These are phyloP conservation scores for Sanghuangporus sanghuang DNA, from an alignment of 1,284 basidiomycete genomes.

Conservation along the genomic window DNA sequence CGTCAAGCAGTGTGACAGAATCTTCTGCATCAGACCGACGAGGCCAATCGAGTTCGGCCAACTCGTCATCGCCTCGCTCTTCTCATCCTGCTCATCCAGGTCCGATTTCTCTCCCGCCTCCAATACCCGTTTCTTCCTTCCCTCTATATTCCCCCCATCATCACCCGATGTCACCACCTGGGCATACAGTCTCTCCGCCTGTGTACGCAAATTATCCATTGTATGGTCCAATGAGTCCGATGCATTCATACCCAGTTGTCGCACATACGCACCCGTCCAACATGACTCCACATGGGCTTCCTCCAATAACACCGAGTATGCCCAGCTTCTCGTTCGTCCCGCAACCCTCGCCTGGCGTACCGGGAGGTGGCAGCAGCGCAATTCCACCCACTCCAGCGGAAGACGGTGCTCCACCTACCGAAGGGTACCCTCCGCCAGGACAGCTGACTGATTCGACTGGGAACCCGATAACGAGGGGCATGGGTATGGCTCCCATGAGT, in stretches of 20 bases:
- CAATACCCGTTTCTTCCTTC: constrained; percentile 39
- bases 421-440: neutral
- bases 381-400: constrained; percentile 13
- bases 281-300: constrained; percentile 64
- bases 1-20: neutral
- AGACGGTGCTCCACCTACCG: neutral
- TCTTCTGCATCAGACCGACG: neutral
- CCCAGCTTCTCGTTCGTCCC: constrained; percentile 67
- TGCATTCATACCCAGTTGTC: neutral
- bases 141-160: constrained; percentile 22
- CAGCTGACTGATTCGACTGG: neutral
- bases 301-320: constrained; percentile 77
- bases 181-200: constrained; percentile 11
- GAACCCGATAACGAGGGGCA: constrained; percentile 3
- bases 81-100: constrained; percentile 63
- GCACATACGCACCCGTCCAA: constrained; percentile 17
- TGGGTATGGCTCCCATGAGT: constrained; percentile 6
- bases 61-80: constrained; percentile 10
- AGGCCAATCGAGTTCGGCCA: neutral
- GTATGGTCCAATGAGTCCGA: constrained; percentile 10
- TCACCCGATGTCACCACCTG: constrained; percentile 8
- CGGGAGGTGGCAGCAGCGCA: constrained; percentile 11
- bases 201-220: neutral
- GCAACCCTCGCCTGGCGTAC: constrained; percentile 30
- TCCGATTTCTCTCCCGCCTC: constrained; percentile 63